These are phyloP conservation scores for Candida sp. DNA, from an alignment of 1,139 yeast genomes.

Conservation along the genomic window DNA sequence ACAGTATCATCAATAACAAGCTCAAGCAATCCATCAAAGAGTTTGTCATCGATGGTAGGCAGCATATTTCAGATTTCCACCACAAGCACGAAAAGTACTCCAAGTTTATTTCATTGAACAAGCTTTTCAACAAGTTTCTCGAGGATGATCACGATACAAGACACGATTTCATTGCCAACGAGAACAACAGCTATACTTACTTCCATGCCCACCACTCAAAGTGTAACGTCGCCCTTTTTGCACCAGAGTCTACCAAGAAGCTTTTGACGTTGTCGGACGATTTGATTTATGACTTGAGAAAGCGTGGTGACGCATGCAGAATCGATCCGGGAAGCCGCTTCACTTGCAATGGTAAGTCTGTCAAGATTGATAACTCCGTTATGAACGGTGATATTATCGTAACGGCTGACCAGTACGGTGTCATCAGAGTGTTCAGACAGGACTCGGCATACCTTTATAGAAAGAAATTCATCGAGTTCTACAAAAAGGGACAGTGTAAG, in stretches of 20 bases:
- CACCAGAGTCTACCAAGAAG: slow-evolving; percentile 74
- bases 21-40: slow-evolving; percentile 39
- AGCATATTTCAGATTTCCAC: slow-evolving; percentile 35
- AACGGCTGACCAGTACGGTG: slow-evolving; percentile 77
- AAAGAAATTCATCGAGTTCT: slow-evolving; percentile 22
- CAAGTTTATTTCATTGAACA: slow-evolving; percentile 35
- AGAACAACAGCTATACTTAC: slow-evolving; percentile 59
- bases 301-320: slow-evolving; percentile 25
- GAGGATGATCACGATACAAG: slow-evolving; percentile 25
- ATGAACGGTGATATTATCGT: slow-evolving; percentile 58
- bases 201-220: slow-evolving; percentile 80
- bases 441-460: slow-evolving; percentile 61
- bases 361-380: slow-evolving; percentile 18
- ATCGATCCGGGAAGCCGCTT: slow-evolving; percentile 10
- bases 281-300: slow-evolving; percentile 66
- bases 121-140: slow-evolving; percentile 32
- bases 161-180: slow-evolving; percentile 41
- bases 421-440: slow-evolving; percentile 78
- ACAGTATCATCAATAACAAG: slow-evolving; percentile 43
- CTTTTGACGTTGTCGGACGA: slow-evolving; percentile 77
- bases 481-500: slow-evolving; percentile 14
- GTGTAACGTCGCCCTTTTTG: slow-evolving; percentile 79
- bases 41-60: slow-evolving; percentile 37
- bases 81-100: slow-evolving; percentile 35
- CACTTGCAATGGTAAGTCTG: slow-evolving; percentile 21